phyloP scores from a whole-genome alignment of 768 basidiomycete species.

The Paxillus involutus region DNA sequence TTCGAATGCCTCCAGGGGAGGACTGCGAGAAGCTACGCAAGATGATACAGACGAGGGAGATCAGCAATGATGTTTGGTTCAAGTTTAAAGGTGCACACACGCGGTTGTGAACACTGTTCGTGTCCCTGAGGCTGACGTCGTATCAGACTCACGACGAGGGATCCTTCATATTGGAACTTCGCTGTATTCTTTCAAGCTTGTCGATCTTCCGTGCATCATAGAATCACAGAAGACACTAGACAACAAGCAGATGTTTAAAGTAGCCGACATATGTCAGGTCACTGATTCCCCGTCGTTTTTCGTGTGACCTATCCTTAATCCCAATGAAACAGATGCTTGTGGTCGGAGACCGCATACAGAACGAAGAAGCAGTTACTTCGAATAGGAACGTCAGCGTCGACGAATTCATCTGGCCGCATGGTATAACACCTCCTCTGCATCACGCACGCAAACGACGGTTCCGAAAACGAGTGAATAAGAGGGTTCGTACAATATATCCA shows the following conservation, averaged over 20 bases:
- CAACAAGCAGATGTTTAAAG: conserved; percentile 97
- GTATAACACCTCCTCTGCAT: conserved; percentile 89
- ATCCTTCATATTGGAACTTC: conserved; percentile 83
- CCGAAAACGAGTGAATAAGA: conserved; percentile 81
- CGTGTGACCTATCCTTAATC: conserved; percentile 11
- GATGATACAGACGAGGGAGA: conserved; percentile 77
- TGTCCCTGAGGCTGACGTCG: conserved; percentile 12
- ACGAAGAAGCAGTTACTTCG: conserved; percentile 61
- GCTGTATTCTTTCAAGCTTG: conserved; percentile 87
- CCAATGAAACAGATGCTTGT: conserved; percentile 78
- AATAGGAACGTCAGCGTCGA: conserved; percentile 83
- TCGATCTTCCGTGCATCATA: conserved; percentile 91
- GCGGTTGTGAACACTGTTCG: background rate
- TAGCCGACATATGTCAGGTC: conserved; percentile 97
- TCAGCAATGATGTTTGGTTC: conserved; percentile 89
- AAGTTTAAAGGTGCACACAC: conserved; percentile 83
- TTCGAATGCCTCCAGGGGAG: conserved; percentile 84
- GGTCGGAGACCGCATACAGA: conserved; percentile 72
- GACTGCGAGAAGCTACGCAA: conserved; percentile 79
- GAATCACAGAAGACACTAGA: conserved; percentile 97
- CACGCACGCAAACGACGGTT: conserved; percentile 91
- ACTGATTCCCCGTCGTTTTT: conserved; percentile 10
- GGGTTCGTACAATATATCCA: conserved; percentile 43
- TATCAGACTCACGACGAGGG: conserved; percentile 83
- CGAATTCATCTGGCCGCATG: conserved; percentile 97